Base-by-base conservation (phyloP, 2,329 filamentous ascomycete species). In the Trichoderma endophyticum region DNA sequence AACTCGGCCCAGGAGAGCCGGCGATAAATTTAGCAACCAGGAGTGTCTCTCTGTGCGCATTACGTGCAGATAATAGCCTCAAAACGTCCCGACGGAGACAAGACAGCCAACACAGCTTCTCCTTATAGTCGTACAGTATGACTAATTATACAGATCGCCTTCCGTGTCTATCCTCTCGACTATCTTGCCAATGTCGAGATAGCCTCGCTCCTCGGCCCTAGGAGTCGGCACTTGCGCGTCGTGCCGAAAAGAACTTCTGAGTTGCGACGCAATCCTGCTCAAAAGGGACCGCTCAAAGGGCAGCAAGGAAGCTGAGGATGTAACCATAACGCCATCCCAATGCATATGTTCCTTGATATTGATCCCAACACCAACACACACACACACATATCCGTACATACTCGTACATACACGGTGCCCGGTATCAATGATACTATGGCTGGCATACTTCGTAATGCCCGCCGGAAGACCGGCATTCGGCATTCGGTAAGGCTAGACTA, bases 401-500 rank as follows among this genome's bases (percentile, higher is more conserved):
- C 34, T 39, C 34, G 14, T 15, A 39, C 34, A 39, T 39, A 39
- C 34, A 39, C 34, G 34, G 43, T 48, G 43, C 43, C 43, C 43
- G 43, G 18, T 21, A 21, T 39, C 34, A 15, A 39, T 39, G 14
- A 39, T 15, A 39, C 34, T 15, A 39, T 39, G 34, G 34, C 34
- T 39, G 34, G 34, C 34, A 36, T 21, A 48, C 39, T 48, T 36
- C 34, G 34, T 36, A 36, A n/a, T 48, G 39, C 15, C 15, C 43
- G 12, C 63, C 63, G 63, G 39, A 61, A 34, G 43, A 34, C 66
- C 66, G 66, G 66, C 57, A 62, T 70, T 70, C 66, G 66, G 66
- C 66, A 51, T 70, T 70, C 66, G 66, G 66, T 34, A 70, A 70
- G 66, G 39, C 66, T 70, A 36, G 28, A 26, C 15, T 62, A 62